Evolutionary conservation across 192 early-diverging fungal species (phyloP).

Genomic region (Coemansia sp.): DNA sequence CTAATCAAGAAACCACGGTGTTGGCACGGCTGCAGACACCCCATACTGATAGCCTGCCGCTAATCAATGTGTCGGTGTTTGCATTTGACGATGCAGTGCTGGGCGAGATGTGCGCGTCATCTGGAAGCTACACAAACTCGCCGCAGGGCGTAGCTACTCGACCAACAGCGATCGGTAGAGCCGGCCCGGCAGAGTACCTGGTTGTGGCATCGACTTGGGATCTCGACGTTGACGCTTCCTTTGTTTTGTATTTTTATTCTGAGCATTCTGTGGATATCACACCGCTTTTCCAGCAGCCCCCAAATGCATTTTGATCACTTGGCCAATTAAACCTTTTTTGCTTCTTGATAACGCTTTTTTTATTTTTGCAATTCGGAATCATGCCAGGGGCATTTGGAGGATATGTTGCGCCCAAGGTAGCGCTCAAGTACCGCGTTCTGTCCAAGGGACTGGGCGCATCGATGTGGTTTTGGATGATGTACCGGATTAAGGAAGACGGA

Average conservation of each 20-base stretch:
- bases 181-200: conserved; percentile 29
- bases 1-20: conserved; percentile 58
- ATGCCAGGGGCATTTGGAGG: conserved; percentile 43
- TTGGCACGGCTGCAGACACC: conserved; percentile 69
- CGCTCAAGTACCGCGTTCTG: conserved; percentile 51
- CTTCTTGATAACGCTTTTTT: too few relatives aligned
- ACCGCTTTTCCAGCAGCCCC: conserved; percentile 7
- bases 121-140: conserved; percentile 50
- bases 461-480: conserved; percentile 87
- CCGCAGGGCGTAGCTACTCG: conserved; percentile 46
- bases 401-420: conserved; percentile 42
- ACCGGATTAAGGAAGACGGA: conserved; percentile 73
- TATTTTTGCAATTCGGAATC: neutral
- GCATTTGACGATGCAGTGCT: conserved; percentile 35
- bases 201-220: conserved; percentile 47
- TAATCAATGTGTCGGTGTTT: conserved; percentile 69
- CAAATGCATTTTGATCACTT: too few relatives aligned
- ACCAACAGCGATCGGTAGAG: conserved; percentile 12
- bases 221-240: conserved; percentile 20
- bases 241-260: conserved; percentile 52
- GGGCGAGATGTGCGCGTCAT: conserved; percentile 28
- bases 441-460: conserved; percentile 67
- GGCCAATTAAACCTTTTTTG: too few relatives aligned
- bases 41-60: conserved; percentile 61
- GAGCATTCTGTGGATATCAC: conserved; percentile 30